phyloP scores from a whole-genome alignment of 225 moss, liverwort and hornwort genomes.

The Sphagnum contortum region DNA sequence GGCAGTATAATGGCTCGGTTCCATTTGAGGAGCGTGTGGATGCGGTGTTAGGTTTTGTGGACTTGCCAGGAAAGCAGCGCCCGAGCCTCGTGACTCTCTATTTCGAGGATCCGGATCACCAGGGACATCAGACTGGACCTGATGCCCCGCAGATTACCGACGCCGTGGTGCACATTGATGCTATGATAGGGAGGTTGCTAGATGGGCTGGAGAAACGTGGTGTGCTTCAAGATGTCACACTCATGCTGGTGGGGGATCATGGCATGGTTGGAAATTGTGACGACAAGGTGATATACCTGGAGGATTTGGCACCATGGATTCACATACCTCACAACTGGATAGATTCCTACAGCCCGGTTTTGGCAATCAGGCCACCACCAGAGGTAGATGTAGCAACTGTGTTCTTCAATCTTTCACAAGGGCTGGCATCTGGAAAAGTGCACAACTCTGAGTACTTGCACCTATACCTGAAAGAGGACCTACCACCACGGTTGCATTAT shows the following conservation, averaged over 20 bases:
- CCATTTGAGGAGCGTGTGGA: slow-evolving; percentile 84
- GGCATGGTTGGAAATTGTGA: slow-evolving; percentile 73
- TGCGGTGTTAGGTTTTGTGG: slow-evolving; percentile 57
- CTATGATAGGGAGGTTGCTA: slow-evolving; percentile 64
- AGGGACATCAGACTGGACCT: slow-evolving; percentile 66
- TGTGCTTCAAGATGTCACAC: slow-evolving; percentile 63
- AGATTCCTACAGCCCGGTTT: slow-evolving; percentile 49
- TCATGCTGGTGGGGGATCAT: slow-evolving; percentile 84
- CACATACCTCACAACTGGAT: slow-evolving; percentile 55
- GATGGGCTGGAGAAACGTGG: slow-evolving; percentile 45
- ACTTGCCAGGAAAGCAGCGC: slow-evolving; percentile 38
- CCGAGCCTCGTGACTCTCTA: slow-evolving; percentile 78
- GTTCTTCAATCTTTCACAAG: slow-evolving; percentile 39
- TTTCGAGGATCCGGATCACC: slow-evolving; percentile 78
- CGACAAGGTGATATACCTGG: slow-evolving; percentile 64
- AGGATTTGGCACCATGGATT: slow-evolving; percentile 51
- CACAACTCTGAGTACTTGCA: slow-evolving; percentile 58
- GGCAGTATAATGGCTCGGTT: slow-evolving; percentile 54
- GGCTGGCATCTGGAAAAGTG: slow-evolving; percentile 53
- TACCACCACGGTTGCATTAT: slow-evolving; percentile 65
- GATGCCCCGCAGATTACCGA: slow-evolving; percentile 67
- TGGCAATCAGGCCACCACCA: slow-evolving; percentile 59
- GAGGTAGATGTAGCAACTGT: slow-evolving; percentile 48
- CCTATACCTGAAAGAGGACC: slow-evolving; percentile 80
- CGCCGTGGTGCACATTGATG: slow-evolving; percentile 64